phyloP scores from a whole-genome alignment of 1,139 yeast genomes.

The Magnusiomyces clavatus region DNA sequence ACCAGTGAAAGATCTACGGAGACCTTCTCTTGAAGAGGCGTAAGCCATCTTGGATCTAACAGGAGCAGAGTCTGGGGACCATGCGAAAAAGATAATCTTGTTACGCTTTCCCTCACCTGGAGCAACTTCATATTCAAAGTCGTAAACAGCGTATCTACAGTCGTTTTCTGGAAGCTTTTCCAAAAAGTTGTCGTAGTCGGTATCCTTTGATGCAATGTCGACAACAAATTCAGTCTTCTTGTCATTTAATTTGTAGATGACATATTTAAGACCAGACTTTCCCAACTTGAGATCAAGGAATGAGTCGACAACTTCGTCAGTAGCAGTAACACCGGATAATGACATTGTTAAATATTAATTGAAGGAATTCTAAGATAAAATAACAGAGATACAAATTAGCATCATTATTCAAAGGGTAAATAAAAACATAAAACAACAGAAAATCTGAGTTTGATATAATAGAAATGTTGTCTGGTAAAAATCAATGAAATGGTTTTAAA shows the following conservation, averaged over 20 bases:
- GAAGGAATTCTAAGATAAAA: constrained; percentile 4
- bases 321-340: constrained; percentile 59
- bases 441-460: no score
- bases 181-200: constrained; percentile 74
- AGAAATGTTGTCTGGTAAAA: no score
- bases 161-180: constrained; percentile 90
- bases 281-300: constrained; percentile 96
- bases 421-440: neutral
- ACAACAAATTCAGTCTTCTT: constrained; percentile 86
- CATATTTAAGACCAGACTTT: constrained; percentile 68
- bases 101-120: constrained; percentile 91
- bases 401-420: neutral
- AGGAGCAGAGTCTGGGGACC: constrained; percentile 98
- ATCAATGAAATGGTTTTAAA: no score
- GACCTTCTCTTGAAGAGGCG: constrained; percentile 95
- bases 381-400: neutral
- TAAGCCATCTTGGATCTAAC: constrained; percentile 89
- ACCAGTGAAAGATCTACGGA: constrained; percentile 96
- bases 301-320: constrained; percentile 87
- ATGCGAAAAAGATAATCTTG: constrained; percentile 85
- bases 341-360: no score
- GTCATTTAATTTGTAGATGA: constrained; percentile 74
- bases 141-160: constrained; percentile 94
- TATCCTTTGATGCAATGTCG: constrained; percentile 67
- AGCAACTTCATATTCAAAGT: constrained; percentile 86